Evolutionary conservation across 2,329 filamentous ascomycete genomes (phyloP).

Genomic region (Fusarium tricinctum): DNA sequence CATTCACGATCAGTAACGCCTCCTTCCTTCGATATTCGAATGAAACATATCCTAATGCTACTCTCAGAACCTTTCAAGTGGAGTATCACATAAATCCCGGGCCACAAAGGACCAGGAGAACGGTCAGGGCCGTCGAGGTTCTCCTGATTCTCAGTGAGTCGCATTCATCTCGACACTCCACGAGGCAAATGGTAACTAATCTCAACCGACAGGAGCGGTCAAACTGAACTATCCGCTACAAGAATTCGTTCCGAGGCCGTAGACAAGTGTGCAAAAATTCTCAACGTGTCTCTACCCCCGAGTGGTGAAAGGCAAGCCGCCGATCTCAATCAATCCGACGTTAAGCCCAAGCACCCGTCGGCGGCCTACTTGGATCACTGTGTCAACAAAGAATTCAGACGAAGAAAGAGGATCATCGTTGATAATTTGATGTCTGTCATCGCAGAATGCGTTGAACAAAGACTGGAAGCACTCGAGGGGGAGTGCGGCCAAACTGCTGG

Average conservation of each 20-base stretch:
- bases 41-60: background rate
- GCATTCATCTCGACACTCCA: no score
- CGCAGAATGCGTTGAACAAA: slow-evolving; percentile 36
- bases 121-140: slow-evolving; percentile 44
- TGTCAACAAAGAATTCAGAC: slow-evolving; percentile 28
- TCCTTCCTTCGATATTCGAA: fast-evolving
- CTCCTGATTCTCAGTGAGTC: slow-evolving; percentile 42
- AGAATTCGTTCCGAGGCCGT: slow-evolving; percentile 27
- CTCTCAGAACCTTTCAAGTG: slow-evolving; percentile 21
- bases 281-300: slow-evolving; percentile 41
- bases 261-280: slow-evolving; percentile 25
- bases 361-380: slow-evolving; percentile 42
- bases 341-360: slow-evolving; percentile 49
- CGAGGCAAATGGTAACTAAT: slow-evolving; percentile 1
- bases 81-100: slow-evolving; percentile 21
- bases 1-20: slow-evolving; percentile 20
- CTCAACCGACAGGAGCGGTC: slow-evolving; percentile 23
- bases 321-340: slow-evolving; percentile 38
- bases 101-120: slow-evolving; percentile 43
- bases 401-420: slow-evolving; percentile 28
- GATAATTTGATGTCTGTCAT: slow-evolving; percentile 36
- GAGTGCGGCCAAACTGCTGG: slow-evolving; percentile 30
- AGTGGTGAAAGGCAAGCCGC: slow-evolving; percentile 41
- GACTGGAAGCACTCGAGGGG: slow-evolving; percentile 43
- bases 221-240: slow-evolving; percentile 26